A percentile compares a stretch with the other conserved stretches of the same genome.
These are phyloP conservation scores for Sporothrix inflata DNA, from an alignment of 2,329 filamentous ascomycete genomes.

Conservation along the genomic window DNA sequence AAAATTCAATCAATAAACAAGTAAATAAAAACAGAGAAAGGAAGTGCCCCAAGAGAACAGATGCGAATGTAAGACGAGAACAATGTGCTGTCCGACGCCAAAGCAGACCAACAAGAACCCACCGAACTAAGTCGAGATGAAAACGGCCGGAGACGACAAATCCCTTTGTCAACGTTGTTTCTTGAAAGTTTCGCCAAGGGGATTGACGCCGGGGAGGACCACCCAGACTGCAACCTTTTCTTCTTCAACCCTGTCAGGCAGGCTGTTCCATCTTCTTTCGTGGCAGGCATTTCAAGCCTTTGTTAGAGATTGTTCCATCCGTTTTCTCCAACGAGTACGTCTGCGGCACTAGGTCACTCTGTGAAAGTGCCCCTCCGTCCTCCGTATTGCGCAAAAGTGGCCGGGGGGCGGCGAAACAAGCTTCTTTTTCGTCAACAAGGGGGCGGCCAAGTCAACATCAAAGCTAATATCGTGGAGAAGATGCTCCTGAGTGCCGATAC, in stretches of 20 bases:
- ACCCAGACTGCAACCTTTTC: neutral
- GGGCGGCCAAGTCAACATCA: neutral
- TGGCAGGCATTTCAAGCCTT: neutral
- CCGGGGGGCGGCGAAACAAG: neutral
- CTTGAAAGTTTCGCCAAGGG: conserved; percentile 34
- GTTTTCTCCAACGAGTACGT: neutral
- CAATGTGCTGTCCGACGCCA: neutral
- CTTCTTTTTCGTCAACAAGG: neutral
- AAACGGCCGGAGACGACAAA: neutral
- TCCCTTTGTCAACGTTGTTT: conserved; percentile 19
- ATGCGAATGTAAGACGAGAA: neutral
- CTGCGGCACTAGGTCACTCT: neutral
- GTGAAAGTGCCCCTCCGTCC: neutral
- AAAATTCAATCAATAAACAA: neutral
- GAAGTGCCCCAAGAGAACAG: neutral
- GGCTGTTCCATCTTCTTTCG: neutral
- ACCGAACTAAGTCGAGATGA: neutral
- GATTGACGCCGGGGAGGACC: conserved; percentile 20
- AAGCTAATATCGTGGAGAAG: neutral
- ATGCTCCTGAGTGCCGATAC: neutral
- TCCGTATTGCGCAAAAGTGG: neutral
- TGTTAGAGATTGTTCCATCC: conserved; percentile 13
- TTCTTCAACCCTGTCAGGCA: neutral
- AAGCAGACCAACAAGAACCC: neutral
- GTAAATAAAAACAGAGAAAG: neutral